Base-by-base conservation (phyloP, 1,284 basidiomycete species). In the Microbotryomycetes sp. region DNA sequence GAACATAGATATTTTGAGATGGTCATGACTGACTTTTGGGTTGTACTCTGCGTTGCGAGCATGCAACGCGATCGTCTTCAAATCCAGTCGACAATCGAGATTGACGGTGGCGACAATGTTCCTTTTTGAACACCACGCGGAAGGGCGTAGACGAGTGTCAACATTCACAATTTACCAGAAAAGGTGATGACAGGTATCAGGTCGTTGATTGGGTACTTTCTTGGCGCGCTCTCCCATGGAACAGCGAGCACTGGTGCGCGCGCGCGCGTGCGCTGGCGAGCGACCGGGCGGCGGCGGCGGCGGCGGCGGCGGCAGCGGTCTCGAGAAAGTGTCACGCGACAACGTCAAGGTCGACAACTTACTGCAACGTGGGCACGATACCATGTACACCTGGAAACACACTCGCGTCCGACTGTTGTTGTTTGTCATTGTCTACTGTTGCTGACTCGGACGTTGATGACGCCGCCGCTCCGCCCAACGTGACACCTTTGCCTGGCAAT, bases 31-130 rank as follows among this genome's bases (percentile, higher is more conserved):
- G 83, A 97, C 93, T 90, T 98, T 98, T 53, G 96, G 96, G 76
- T 97, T 98, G 79, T 98, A 99, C 80, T 99, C 96, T 48, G 96
- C 96, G 77, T 99, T 98, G 67, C 96, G 84, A 1, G 96, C 96
- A 72, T 98, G 96, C 65, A 98, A 79, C 22, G 94, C 94, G 68
- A 98, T 99, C 55, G 96, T 98, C 83, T 99, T 99, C 65, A 99
- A 80, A 76, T 98, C 96, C 61, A 99, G 81, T 46, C 93, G 85
- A 70, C 92, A 97, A 76, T 97, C 94, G 52, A 99, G 84, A 75
- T 98, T 98, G 77, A 98, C 96, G 16, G 96, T 99, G 12, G 96
- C 94, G 71, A 99, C 94, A 69, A 98, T 98, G 79, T 98, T 98
- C 52, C 67, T 69, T 56, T 25, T 49, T 16, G 42, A 12, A 19